A percentile compares a stretch with the other conserved stretches of the same genome.
Conservation (phyloP, 768 basidiomycete genomes). For the Xerocomus brunneocitrinus region DNA sequence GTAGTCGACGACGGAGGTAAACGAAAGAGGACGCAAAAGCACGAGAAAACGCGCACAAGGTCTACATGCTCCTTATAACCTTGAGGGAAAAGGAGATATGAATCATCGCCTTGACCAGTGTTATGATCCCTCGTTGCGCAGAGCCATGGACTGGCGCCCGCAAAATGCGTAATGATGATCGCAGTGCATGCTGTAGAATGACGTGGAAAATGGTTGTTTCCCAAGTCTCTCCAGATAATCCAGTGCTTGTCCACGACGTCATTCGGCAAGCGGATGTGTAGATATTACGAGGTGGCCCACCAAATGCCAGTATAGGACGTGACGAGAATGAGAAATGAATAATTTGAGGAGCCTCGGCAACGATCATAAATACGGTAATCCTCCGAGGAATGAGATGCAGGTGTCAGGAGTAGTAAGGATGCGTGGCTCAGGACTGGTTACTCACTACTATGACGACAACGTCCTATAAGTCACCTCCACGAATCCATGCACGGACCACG, state of each 20-base stretch:
- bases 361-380: neutral
- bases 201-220: neutral
- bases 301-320: neutral
- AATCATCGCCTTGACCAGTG: constrained; percentile 16
- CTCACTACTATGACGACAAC: neutral
- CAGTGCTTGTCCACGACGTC: too few relatives aligned
- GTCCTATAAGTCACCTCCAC: neutral
- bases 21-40: neutral
- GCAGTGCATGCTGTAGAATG: neutral
- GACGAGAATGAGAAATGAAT: neutral
- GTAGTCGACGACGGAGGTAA: constrained; percentile 2
- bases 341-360: neutral
- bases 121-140: neutral
- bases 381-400: neutral
- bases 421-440: neutral
- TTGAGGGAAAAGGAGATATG: constrained; percentile 1
- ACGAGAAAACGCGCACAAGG: constrained; percentile 1
- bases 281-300: neutral
- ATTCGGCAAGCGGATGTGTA: neutral
- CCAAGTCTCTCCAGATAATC: neutral
- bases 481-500: neutral
- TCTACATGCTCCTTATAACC: constrained; percentile 10
- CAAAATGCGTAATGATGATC: neutral
- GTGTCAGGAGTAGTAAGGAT: too few relatives aligned
- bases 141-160: constrained; percentile 1